Evolutionary conservation across 768 basidiomycete species (phyloP), one percentile per base, ranked within the genome.

Genomic region (Mrakia gelida): DNA sequence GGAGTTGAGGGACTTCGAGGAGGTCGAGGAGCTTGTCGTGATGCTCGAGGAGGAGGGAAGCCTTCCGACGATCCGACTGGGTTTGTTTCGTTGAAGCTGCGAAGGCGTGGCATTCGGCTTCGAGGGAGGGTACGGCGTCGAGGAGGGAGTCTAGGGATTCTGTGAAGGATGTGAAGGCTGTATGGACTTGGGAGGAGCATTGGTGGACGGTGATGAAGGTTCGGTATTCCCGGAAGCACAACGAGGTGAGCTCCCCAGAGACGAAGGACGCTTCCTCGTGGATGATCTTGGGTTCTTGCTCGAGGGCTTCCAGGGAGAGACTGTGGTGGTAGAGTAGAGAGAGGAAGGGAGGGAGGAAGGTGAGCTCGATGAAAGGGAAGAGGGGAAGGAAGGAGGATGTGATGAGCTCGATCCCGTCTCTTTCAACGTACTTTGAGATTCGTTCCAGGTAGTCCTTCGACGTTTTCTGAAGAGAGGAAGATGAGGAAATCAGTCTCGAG

Each of bases 1-100:
- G 91, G 43, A 99, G 88, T 72, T 92, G 87, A 13, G 96, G 94
- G 70, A 95, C 89, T 81, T 97, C 95, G 76, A 98, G 89, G 52
- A 98, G 85, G 84, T 98, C 95, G 80, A 92, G 88, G 79, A 98
- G 88, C 84, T 95, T 95, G 84, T 96, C 94, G 82, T 94, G 92
- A 81, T 96, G 92, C 81, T 98, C 95, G 78, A 94, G 89, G n/a
- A 98, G 93, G 71, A 92, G 87, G 45, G 90, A 87, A 0, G 93
- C 93, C 80, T 91, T 91, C 78, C 88, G 87, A 54, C 95, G 88
- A 73, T 92, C 90, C 70, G 87, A 86, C 73, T 94, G 88, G n/a
- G 95, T 89, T 30, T 87, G 83, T 73, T 84, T 82, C 68, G 92
- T 90, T n/a, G 91, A 92, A 34, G 88, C 87, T 71, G 90, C 87